A percentile compares a stretch with the other conserved stretches of the same genome.
Conservation (phyloP, 1,139 yeast species). For the Zygoascus meyerae region DNA sequence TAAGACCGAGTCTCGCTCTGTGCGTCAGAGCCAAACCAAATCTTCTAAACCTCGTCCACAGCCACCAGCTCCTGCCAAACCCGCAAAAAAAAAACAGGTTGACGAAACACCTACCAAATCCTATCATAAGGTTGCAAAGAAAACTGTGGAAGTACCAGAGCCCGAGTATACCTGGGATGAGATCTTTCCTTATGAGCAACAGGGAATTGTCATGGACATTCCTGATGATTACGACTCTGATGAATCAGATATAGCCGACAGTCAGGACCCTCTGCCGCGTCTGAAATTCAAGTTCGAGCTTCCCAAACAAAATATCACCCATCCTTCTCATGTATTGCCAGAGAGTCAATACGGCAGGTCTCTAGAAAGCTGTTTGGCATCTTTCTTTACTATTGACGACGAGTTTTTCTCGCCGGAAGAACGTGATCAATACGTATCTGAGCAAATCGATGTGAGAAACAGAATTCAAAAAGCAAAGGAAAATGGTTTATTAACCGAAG, state of each 20-base stretch:
- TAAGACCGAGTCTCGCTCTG: background rate
- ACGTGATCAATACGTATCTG: constrained; percentile 43
- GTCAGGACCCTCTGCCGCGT: constrained; percentile 25
- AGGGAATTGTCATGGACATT: constrained; percentile 9
- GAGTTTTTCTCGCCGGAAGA: constrained; percentile 44
- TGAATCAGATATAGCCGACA: constrained; percentile 13
- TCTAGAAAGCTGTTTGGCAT: constrained; percentile 42
- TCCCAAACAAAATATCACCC: constrained; percentile 62
- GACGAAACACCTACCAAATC: background rate
- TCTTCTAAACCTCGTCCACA: background rate
- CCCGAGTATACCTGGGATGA: constrained; percentile 7
- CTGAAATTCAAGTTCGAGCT: constrained; percentile 45
- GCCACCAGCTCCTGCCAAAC: background rate
- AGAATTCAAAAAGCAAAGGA: constrained; percentile 53
- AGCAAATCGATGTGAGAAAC: constrained; percentile 39
- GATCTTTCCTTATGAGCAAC: constrained; percentile 3
- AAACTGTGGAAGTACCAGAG: background rate
- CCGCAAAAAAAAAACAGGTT: background rate
- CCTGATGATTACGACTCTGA: constrained; percentile 20
- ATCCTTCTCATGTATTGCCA: constrained; percentile 60
- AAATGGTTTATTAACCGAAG: constrained; percentile 41
- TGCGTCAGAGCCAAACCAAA: background rate
- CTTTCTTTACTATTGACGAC: constrained; percentile 53
- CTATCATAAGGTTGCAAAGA: too few relatives aligned
- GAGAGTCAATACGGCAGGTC: constrained; percentile 37